A percentile compares a stretch with the other conserved stretches of the same genome.
Conservation (phyloP, 2,329 filamentous ascomycete species). For the Aspergillus niger region DNA sequence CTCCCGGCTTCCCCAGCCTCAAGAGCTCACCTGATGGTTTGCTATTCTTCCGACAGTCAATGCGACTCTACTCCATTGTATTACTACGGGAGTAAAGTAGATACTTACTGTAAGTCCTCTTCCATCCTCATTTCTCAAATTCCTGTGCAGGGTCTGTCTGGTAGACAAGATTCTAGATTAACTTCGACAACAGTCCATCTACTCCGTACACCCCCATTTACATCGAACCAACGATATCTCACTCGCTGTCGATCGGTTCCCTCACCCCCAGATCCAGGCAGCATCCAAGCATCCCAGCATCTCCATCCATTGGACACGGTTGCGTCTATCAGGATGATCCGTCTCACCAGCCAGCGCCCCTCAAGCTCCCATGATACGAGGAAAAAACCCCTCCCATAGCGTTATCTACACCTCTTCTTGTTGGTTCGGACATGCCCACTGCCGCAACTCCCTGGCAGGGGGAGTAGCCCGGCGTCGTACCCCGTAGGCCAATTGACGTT, state of each 20-base stretch:
- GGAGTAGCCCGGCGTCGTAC: not conserved
- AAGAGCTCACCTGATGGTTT: too few species aligned
- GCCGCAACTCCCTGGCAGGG: not conserved
- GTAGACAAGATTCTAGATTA: not conserved
- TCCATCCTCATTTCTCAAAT: too few species aligned
- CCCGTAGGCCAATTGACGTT: not conserved
- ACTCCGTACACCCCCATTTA: not conserved
- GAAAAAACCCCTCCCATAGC: constrained; percentile 19
- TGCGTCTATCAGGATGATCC: constrained; percentile 1
- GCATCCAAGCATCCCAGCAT: not conserved
- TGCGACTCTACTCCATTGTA: too few species aligned
- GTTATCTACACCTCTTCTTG: constrained; percentile 10
- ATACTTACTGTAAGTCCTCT: too few species aligned
- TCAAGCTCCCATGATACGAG: constrained; percentile 22
- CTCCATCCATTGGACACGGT: not conserved
- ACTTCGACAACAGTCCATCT: not conserved
- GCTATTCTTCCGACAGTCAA: too few species aligned
- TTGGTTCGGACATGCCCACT: constrained; percentile 18
- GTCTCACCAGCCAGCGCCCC: not conserved
- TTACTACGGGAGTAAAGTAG: too few species aligned
- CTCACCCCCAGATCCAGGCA: not conserved
- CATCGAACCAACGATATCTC: not conserved
- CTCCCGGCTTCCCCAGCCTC: not conserved
- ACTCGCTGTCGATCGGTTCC: not conserved
- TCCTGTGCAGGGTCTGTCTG: not conserved